phyloP scores from a whole-genome alignment of 1,284 basidiomycete species.

The Fomitopsis schrenkii region DNA sequence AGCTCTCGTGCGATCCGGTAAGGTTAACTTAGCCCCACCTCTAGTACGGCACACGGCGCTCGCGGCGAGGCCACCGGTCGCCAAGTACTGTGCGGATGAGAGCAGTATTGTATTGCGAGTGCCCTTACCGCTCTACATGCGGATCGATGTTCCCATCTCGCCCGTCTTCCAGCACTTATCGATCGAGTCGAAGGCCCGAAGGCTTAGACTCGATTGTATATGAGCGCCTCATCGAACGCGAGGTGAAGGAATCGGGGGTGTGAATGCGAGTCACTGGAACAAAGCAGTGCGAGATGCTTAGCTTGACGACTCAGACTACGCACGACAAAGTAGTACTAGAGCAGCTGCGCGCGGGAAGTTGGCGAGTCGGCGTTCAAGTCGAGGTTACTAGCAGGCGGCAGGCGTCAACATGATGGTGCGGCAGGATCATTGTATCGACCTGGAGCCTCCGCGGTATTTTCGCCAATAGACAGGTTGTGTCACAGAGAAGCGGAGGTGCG shows the following conservation, averaged over 20 bases:
- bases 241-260: background rate
- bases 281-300: background rate
- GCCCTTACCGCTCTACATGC: background rate
- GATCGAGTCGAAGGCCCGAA: background rate
- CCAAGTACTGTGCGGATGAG: background rate
- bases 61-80: background rate
- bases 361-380: too few relatives aligned
- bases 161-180: background rate
- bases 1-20: background rate
- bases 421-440: too few relatives aligned
- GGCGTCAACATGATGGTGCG: too few relatives aligned
- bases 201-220: background rate
- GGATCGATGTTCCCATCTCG: background rate
- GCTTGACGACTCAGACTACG: background rate
- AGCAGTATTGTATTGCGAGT: background rate
- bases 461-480: background rate
- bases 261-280: background rate
- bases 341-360: too few relatives aligned
- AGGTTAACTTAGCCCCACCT: background rate
- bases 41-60: background rate
- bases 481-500: background rate
- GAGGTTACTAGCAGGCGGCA: too few relatives aligned
- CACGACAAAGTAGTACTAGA: too few relatives aligned
- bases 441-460: too few relatives aligned
- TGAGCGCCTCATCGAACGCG: background rate